phyloP scores from a whole-genome alignment of 1,284 basidiomycete genomes.

The Acaromyces ingoldii region DNA sequence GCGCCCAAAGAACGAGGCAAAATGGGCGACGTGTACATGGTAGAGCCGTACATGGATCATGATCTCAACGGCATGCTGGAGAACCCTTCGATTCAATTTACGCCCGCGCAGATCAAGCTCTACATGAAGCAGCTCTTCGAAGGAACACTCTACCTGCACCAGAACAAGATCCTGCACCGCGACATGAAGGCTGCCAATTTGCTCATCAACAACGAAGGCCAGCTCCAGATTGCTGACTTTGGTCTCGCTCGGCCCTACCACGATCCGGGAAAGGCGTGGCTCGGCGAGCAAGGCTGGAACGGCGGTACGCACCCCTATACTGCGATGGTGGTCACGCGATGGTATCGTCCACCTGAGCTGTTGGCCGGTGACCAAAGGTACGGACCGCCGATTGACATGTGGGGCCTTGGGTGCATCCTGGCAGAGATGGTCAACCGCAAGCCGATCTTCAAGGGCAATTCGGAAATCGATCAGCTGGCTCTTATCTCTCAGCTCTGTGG shows the following conservation, averaged over 20 bases:
- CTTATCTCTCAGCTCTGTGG: conserved; percentile 87
- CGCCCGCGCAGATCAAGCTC: conserved; percentile 69
- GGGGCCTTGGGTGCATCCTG: conserved; percentile 96
- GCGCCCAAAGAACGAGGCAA: conserved; percentile 28
- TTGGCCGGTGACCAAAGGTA: conserved; percentile 81
- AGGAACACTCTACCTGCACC: conserved; percentile 91
- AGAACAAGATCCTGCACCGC: conserved; percentile 91
- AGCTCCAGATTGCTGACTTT: conserved; percentile 74
- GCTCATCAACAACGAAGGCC: conserved; percentile 70
- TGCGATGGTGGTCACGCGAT: conserved; percentile 96
- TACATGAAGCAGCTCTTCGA: conserved; percentile 93
- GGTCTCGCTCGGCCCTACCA: conserved; percentile 71
- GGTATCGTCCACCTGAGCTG: conserved; percentile 96
- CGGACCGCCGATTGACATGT: conserved; percentile 90
- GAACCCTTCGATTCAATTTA: conserved; percentile 55
- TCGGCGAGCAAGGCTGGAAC: conserved; percentile 34
- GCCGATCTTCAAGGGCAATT: conserved; percentile 81
- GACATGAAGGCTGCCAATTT: conserved; percentile 99
- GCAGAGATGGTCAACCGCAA: conserved; percentile 88
- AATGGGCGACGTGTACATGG: conserved; percentile 78
- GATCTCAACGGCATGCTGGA: conserved; percentile 90
- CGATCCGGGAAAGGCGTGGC: conserved; percentile 19
- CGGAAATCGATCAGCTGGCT: conserved; percentile 83
- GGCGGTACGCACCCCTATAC: conserved; percentile 64
- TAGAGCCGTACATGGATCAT: conserved; percentile 99